phyloP scores from a whole-genome alignment of 441 rosid genomes.

The Arabidopsis lyrata region DNA sequence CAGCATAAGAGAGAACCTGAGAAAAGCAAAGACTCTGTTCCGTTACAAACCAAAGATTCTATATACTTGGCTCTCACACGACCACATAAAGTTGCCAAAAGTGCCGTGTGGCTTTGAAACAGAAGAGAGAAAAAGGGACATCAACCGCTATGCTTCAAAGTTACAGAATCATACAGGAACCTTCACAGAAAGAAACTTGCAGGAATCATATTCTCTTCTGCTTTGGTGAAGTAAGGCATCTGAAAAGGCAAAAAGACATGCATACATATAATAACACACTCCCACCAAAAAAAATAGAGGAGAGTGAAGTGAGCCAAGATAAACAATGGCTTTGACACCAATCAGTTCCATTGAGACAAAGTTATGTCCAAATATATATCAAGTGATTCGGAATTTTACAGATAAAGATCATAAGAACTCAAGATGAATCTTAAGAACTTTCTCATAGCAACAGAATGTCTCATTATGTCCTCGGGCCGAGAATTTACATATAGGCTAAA shows the following conservation, averaged over 20 bases:
- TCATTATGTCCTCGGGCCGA: slow-evolving; percentile 31
- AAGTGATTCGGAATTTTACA: not conserved
- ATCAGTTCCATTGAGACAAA: not conserved
- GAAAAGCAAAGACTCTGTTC: slow-evolving; percentile 6
- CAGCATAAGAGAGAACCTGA: slow-evolving; percentile 14
- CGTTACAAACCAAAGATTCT: slow-evolving; percentile 23
- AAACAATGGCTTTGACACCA: not conserved
- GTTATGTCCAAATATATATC: not conserved
- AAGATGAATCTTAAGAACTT: slow-evolving; percentile 24
- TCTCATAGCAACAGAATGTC: slow-evolving; percentile 37
- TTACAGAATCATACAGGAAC: slow-evolving; percentile 24
- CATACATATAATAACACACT: not conserved
- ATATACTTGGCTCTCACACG: slow-evolving; percentile 27
- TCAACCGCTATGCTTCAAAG: slow-evolving; percentile 39
- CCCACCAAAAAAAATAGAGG: not conserved
- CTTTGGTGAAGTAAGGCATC: slow-evolving; percentile 33
- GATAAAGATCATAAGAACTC: not conserved
- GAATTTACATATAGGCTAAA: slow-evolving; percentile 38
- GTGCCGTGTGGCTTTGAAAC: slow-evolving; percentile 30
- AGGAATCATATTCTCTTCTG: slow-evolving; percentile 45
- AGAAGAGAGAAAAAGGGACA: slow-evolving; percentile 18
- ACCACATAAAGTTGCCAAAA: slow-evolving; percentile 15
- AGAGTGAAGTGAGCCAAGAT: not conserved
- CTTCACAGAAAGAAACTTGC: slow-evolving; percentile 25
- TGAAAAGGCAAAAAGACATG: slow-evolving; percentile 16